These are phyloP conservation scores for Phaseolus coccineus DNA, from an alignment of 331 rosid species.

Conservation along the genomic window DNA sequence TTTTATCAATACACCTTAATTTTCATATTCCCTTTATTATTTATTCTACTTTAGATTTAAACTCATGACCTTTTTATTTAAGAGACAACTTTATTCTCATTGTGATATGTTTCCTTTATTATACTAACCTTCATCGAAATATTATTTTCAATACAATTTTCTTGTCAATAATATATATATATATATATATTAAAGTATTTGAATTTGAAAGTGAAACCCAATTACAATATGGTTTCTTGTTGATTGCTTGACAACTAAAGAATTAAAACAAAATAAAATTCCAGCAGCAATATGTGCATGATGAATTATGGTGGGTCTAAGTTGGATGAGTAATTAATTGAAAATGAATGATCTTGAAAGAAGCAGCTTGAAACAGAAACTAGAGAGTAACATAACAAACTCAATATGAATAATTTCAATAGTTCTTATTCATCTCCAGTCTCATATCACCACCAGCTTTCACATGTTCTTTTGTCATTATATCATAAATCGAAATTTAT, in stretches of 20 bases:
- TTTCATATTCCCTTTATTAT: no score
- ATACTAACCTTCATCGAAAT: no score
- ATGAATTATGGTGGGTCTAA: slow-evolving; percentile 51
- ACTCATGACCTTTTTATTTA: no score
- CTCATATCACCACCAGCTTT: no score
- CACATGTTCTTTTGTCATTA: no score
- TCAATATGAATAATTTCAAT: slow-evolving; percentile 3
- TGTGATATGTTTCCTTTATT: no score
- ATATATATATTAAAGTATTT: background rate
- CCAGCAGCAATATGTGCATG: slow-evolving; percentile 41
- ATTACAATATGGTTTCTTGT: slow-evolving; percentile 33
- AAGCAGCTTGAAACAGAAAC: slow-evolving; percentile 14
- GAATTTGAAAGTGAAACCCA: slow-evolving; percentile 31
- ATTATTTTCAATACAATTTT: no score
- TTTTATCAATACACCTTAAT: no score
- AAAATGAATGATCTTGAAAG: slow-evolving; percentile 48
- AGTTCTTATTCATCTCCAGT: background rate
- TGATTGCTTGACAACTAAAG: slow-evolving; percentile 36
- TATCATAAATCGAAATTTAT: no score
- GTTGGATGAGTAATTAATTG: slow-evolving; percentile 55
- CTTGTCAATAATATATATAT: no score
- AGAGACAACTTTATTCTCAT: no score
- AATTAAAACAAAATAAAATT: slow-evolving; percentile 38
- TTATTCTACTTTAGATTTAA: no score
- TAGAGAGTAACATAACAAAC: slow-evolving; percentile 12